These are phyloP conservation scores for Ophiostoma populinum DNA, from an alignment of 2,329 filamentous ascomycete genomes.

Conservation along the genomic window DNA sequence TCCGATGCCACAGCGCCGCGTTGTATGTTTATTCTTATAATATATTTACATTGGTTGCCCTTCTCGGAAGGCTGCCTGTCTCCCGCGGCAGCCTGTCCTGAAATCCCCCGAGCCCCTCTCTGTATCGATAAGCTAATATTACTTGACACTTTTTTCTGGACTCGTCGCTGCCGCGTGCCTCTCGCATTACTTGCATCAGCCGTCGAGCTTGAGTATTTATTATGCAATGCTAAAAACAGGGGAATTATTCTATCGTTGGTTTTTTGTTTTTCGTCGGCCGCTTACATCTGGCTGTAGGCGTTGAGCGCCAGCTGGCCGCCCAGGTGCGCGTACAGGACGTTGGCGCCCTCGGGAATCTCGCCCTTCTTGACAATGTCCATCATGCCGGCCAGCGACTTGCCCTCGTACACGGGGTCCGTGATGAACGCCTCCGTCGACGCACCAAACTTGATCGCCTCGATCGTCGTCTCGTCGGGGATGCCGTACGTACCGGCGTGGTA, in stretches of 20 bases:
- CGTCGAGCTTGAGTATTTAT: background rate
- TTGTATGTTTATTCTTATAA: too few relatives aligned
- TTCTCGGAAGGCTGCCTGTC: too few relatives aligned
- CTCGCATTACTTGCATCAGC: too few relatives aligned
- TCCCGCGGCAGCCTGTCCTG: too few relatives aligned
- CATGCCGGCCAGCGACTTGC: constrained; percentile 58
- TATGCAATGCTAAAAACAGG: constrained; percentile 1
- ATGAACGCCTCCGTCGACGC: constrained; percentile 55
- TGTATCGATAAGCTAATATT: too few relatives aligned
- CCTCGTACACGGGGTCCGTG: constrained; percentile 61
- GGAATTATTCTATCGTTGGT: background rate
- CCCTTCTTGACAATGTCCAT: constrained; percentile 48
- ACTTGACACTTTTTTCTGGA: too few relatives aligned
- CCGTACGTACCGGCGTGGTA: constrained; percentile 55
- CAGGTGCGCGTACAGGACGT: constrained; percentile 54
- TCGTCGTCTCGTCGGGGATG: constrained; percentile 45
- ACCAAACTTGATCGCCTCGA: constrained; percentile 51
- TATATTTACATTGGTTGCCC: too few relatives aligned
- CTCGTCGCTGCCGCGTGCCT: too few relatives aligned
- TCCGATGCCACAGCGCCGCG: too few relatives aligned
- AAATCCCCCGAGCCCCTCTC: too few relatives aligned
- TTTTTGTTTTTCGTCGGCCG: background rate
- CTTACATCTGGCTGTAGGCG: constrained; percentile 36
- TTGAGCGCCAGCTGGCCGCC: constrained; percentile 55
- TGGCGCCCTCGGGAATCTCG: constrained; percentile 39